These are phyloP conservation scores for Epichloe festucae DNA, from an alignment of 2,329 filamentous ascomycete genomes.

Conservation along the genomic window DNA sequence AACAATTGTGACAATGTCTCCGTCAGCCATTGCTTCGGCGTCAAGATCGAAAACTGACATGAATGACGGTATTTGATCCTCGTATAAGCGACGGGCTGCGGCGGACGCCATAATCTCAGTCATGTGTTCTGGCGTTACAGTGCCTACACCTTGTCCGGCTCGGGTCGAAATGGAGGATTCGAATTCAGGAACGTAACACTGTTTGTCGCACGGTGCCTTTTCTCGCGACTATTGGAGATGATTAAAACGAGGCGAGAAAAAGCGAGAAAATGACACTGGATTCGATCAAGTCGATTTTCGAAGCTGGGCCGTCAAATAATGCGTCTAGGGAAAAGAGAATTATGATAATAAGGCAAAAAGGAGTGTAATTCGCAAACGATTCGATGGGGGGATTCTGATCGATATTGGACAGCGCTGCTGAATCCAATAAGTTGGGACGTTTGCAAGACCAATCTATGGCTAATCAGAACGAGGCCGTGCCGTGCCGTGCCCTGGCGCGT, in stretches of 20 bases:
- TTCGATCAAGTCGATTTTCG: not conserved
- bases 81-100: constrained; percentile 46
- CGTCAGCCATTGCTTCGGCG: constrained; percentile 38
- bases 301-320: not conserved
- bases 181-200: not conserved
- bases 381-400: not conserved
- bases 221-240: not conserved
- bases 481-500: constrained; percentile 2
- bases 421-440: constrained; percentile 25
- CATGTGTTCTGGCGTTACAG: not conserved
- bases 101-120: constrained; percentile 45
- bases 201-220: not conserved
- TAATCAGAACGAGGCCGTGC: constrained; percentile 6
- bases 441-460: constrained; percentile 9
- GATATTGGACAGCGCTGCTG: constrained; percentile 38
- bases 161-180: not conserved
- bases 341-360: not conserved
- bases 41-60: constrained; percentile 64
- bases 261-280: not conserved
- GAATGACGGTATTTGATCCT: constrained; percentile 62
- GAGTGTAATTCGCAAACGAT: constrained; percentile 8
- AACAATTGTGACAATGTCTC: constrained; percentile 39
- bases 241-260: not conserved
- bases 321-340: not conserved
- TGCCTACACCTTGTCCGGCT: not conserved